phyloP scores from a whole-genome alignment of 768 basidiomycete genomes.

The Polyporus arcularius region DNA sequence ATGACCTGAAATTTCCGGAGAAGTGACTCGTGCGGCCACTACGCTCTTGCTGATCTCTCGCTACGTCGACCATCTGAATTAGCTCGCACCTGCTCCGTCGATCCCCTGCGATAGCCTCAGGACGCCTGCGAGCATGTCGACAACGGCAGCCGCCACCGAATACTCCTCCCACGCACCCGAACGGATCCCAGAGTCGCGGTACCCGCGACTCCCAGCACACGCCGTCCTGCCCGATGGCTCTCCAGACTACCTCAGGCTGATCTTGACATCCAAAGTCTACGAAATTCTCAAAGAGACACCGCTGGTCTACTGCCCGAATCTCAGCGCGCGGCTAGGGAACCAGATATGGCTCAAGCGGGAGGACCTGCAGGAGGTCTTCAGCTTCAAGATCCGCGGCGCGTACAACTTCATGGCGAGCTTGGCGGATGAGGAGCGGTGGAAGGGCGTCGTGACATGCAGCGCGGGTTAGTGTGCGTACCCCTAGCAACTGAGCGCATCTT shows the following conservation, averaged over 20 bases:
- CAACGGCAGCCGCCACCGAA: conserved; percentile 51
- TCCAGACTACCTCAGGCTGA: conserved; percentile 88
- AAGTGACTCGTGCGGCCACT: conserved; percentile 7
- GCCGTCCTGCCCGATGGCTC: conserved; percentile 62
- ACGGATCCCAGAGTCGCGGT: conserved; percentile 45
- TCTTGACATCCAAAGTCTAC: conserved; percentile 88
- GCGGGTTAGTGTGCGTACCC: conserved; percentile 82
- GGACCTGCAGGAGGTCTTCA: conserved; percentile 96
- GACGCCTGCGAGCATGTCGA: conserved; percentile 22
- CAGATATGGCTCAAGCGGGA: conserved; percentile 97
- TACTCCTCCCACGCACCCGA: conserved; percentile 70
- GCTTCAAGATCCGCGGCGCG: conserved; percentile 97
- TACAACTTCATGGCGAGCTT: conserved; percentile 98
- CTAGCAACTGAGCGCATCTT: not conserved
- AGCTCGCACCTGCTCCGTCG: no score
- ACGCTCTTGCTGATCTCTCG: not conserved
- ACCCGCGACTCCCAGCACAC: conserved; percentile 69
- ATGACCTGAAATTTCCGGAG: not conserved
- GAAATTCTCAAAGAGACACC: conserved; percentile 90
- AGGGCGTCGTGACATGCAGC: conserved; percentile 96
- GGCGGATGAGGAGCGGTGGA: conserved; percentile 88
- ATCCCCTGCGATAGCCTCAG: no score
- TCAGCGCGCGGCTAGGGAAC: conserved; percentile 87
- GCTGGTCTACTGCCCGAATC: conserved; percentile 80
- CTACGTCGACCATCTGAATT: not conserved